phyloP scores from a whole-genome alignment of 2,329 filamentous ascomycete genomes.

The Lecanicillium sp. region DNA sequence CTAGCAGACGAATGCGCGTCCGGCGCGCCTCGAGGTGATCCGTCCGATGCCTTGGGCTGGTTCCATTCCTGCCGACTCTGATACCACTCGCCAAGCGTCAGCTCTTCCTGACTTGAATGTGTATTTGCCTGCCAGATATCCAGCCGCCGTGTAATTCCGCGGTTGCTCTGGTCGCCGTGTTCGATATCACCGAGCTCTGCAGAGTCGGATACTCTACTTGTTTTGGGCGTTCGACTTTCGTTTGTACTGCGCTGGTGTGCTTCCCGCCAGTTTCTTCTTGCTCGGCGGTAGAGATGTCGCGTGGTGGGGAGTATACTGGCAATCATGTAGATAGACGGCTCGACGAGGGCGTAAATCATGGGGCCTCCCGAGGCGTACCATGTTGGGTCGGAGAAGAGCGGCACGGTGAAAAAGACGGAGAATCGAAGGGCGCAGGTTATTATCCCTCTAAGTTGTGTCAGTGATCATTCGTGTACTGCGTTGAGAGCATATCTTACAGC shows the following conservation, averaged over 20 bases:
- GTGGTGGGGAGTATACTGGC: constrained; percentile 10
- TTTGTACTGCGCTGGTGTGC: too few relatives aligned
- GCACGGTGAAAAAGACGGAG: constrained; percentile 10
- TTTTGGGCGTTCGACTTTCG: too few relatives aligned
- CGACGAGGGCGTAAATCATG: constrained; percentile 11
- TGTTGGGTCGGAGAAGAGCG: constrained; percentile 9
- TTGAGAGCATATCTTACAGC: constrained; percentile 2
- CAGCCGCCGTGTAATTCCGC: background rate
- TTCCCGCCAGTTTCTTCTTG: background rate
- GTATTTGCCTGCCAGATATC: constrained; percentile 1
- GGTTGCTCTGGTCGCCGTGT: background rate
- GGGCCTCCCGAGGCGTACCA: constrained; percentile 11
- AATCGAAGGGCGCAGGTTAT: constrained; percentile 9
- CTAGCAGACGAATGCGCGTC: background rate
- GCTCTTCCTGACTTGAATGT: constrained; percentile 7
- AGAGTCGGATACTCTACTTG: background rate
- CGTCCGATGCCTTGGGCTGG: background rate
- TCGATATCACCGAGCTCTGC: background rate
- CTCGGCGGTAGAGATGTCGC: constrained; percentile 6
- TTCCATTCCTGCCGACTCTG: background rate
- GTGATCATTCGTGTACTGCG: background rate
- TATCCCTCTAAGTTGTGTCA: constrained; percentile 5
- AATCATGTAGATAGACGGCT: constrained; percentile 11
- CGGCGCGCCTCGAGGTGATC: background rate
- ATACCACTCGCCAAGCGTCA: constrained; percentile 8